phyloP scores from a whole-genome alignment of 306 rosid species.

The Purshia tridentata region DNA sequence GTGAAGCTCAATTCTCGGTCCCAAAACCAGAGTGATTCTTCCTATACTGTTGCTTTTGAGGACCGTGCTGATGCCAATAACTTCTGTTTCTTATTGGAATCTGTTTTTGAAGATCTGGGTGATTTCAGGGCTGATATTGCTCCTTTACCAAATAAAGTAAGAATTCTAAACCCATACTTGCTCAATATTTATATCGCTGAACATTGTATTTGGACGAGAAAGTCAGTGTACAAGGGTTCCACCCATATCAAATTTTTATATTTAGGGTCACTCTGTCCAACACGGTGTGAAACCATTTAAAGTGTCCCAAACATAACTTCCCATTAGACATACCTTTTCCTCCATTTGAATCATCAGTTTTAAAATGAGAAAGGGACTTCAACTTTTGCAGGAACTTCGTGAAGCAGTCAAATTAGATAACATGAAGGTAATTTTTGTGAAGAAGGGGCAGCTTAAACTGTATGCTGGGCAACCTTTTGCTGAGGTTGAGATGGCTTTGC shows the following conservation, averaged over 20 bases:
- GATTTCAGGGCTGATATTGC: constrained; percentile 59
- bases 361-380: neutral
- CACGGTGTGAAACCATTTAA: neutral
- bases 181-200: neutral
- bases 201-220: constrained; percentile 23
- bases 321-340: neutral
- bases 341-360: neutral
- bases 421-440: constrained; percentile 61
- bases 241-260: constrained; percentile 7
- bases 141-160: constrained; percentile 69
- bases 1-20: constrained; percentile 40
- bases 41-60: constrained; percentile 75
- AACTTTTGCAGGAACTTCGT: constrained; percentile 59
- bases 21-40: constrained; percentile 35
- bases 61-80: constrained; percentile 71
- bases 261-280: neutral
- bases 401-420: constrained; percentile 48
- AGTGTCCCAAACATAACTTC: neutral
- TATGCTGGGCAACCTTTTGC: constrained; percentile 83
- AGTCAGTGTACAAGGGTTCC: constrained; percentile 9
- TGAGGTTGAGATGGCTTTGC: constrained; percentile 74
- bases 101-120: constrained; percentile 65
- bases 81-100: constrained; percentile 69
- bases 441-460: constrained; percentile 75
- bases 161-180: constrained; percentile 10